Evolutionary conservation across 1,284 basidiomycete species (phyloP), one percentile per base, ranked within the genome.

Genomic region (Ganoderma sp.): DNA sequence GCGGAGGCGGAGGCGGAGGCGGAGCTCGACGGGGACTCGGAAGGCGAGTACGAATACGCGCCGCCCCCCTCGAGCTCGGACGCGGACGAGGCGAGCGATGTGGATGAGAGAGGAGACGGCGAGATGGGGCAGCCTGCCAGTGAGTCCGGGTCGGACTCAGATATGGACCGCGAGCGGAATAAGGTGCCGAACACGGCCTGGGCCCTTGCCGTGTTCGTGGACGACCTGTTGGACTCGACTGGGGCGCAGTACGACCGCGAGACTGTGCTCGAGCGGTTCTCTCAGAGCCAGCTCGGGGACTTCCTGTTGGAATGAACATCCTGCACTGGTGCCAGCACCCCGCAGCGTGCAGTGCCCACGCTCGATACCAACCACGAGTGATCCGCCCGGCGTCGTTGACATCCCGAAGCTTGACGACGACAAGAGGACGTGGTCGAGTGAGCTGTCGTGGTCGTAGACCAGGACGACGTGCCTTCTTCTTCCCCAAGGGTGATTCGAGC

Each of bases 341-440:
- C 96, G 97, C 85, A 97, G 97, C 87, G 96, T 98, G 25, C 25
- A 28, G 25, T 28, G 76, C 96, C 97, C 78, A 96, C 98, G 81
- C 89, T 99, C 78, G 97, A 98, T 84, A 96, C 98, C 81, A 97
- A 32, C 32, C 32, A 32, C 32, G 32, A 5, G 32, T 32, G 32
- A 22, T 22, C 8, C n/a, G 8, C 37, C 10, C n/a, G 45, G 12
- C n/a, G n/a, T n/a, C n/a, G 45, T 48, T 1, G 45, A 48, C 25
- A 48, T 48, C 45, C 45, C 45, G 8, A 9, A 48, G 45, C 9
- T 12, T n/a, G 45, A 48, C 45, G 45, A 48, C 45, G 45, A 48
- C n/a, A n/a, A 48, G n/a, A n/a, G 22, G 45, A n/a, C 12, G 9
- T 48, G 22, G 45, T n/a, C 45, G 22, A 22, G n/a, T 48, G 45